Percentiles rank a stretch among this genome's conserved stretches.
phyloP scores from a whole-genome alignment of 2,329 filamentous ascomycete species.

The Cladorrhinum sp. region DNA sequence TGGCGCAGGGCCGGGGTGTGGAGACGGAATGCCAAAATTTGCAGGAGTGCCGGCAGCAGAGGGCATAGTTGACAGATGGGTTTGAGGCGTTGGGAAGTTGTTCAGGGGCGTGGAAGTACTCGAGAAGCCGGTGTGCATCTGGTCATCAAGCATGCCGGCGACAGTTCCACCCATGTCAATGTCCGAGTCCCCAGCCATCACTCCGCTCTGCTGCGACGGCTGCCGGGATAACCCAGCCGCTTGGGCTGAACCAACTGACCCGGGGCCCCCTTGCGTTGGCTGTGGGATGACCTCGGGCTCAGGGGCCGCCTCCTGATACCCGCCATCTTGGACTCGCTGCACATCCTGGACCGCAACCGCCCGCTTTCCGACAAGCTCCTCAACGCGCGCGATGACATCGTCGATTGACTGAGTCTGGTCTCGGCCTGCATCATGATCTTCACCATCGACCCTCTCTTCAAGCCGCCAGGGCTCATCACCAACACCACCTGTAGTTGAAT shows the following conservation, averaged over 20 bases:
- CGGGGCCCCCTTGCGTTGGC: slow-evolving; percentile 29
- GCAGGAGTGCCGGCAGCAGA: slow-evolving; percentile 58
- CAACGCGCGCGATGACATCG: slow-evolving; percentile 71
- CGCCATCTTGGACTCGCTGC: slow-evolving; percentile 73
- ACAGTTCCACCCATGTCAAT: slow-evolving; percentile 64
- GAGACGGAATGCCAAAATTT: slow-evolving; percentile 46
- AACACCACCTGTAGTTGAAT: slow-evolving; percentile 59
- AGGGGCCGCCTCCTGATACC: slow-evolving; percentile 61
- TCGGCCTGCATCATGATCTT: slow-evolving; percentile 50
- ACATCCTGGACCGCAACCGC: slow-evolving; percentile 63
- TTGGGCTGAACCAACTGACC: slow-evolving; percentile 25
- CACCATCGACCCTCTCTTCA: slow-evolving; percentile 53
- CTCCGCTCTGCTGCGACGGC: slow-evolving; percentile 53
- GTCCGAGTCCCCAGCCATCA: slow-evolving; percentile 58
- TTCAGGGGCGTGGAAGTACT: slow-evolving; percentile 59
- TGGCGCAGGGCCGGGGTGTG: slow-evolving; percentile 35
- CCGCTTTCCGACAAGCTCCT: slow-evolving; percentile 65
- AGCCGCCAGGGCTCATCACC: slow-evolving; percentile 62
- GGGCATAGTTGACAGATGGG: slow-evolving; percentile 53
- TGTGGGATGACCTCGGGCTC: slow-evolving; percentile 32
- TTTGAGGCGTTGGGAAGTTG: slow-evolving; percentile 59
- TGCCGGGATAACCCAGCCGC: slow-evolving; percentile 46
- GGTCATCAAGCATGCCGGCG: slow-evolving; percentile 59
- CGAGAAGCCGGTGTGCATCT: slow-evolving; percentile 63
- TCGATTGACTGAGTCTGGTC: slow-evolving; percentile 59